Percentiles rank a stretch among this genome's conserved stretches.
Evolutionary conservation across 2,329 filamentous ascomycete species (phyloP).

Genomic region (Grosmannia clavigera): DNA sequence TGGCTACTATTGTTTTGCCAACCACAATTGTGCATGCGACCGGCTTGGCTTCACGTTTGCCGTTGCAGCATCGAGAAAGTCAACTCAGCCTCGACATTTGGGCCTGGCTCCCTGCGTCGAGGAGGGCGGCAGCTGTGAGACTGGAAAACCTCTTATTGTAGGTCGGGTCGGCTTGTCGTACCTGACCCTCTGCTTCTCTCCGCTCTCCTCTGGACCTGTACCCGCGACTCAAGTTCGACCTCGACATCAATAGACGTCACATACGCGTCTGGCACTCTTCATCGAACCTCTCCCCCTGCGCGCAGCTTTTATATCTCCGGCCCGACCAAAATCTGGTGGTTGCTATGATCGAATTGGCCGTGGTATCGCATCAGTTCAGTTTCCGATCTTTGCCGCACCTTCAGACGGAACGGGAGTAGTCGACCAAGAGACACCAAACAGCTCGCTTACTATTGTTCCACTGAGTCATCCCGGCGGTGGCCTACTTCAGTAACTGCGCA

Average conservation of each 20-base stretch:
- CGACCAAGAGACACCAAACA: background rate
- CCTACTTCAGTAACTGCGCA: background rate
- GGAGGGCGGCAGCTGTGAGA: constrained; percentile 1
- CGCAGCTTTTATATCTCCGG: background rate
- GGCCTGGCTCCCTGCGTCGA: background rate
- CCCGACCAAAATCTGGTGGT: background rate
- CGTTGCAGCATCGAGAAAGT: background rate
- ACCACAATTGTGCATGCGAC: background rate
- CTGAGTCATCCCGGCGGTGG: background rate
- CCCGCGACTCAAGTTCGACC: background rate
- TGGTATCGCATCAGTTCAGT: background rate
- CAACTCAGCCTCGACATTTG: background rate
- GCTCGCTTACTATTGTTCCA: background rate
- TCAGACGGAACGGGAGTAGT: background rate
- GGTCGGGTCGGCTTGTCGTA: background rate
- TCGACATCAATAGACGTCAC: background rate
- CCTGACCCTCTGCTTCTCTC: background rate
- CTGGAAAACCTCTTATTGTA: background rate
- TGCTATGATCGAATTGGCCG: background rate
- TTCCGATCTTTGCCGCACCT: background rate
- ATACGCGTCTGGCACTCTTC: background rate
- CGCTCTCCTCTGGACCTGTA: background rate
- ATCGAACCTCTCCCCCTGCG: background rate
- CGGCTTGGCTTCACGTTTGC: background rate
- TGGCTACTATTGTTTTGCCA: background rate